Percentiles rank a stretch among this genome's conserved stretches.
These are phyloP conservation scores for Penicillium sp. DNA, from an alignment of 2,329 filamentous ascomycete genomes.

Conservation along the genomic window DNA sequence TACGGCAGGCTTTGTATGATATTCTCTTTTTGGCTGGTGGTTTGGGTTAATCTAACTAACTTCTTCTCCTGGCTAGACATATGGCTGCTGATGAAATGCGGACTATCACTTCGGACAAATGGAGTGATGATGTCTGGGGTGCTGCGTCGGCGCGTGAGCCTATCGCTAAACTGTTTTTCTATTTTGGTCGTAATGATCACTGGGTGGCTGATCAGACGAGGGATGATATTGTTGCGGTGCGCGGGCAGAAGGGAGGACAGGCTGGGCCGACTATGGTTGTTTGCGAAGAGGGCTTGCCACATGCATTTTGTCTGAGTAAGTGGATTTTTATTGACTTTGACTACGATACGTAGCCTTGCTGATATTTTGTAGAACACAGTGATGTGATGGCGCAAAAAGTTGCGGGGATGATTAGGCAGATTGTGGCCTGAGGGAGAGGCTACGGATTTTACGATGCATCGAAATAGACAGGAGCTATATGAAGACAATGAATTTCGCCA, in stretches of 20 bases:
- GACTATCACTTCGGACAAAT: constrained; percentile 49
- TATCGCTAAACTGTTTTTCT: constrained; percentile 46
- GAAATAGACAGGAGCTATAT: background rate
- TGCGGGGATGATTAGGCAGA: constrained; percentile 41
- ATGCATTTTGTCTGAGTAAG: constrained; percentile 53
- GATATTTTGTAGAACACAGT: constrained; percentile 27
- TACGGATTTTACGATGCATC: background rate
- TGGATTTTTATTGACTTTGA: background rate
- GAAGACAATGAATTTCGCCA: constrained; percentile 9
- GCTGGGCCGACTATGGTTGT: constrained; percentile 46
- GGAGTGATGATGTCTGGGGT: constrained; percentile 54
- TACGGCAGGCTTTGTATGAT: constrained; percentile 47
- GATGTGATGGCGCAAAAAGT: constrained; percentile 47
- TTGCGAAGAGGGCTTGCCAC: constrained; percentile 47
- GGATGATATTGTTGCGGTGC: constrained; percentile 45
- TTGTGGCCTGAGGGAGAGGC: constrained; percentile 18
- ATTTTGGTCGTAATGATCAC: constrained; percentile 53
- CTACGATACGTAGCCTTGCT: constrained; percentile 1
- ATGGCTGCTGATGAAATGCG: constrained; percentile 53
- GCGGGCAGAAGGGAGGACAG: constrained; percentile 28
- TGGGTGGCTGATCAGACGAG: constrained; percentile 54
- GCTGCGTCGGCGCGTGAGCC: constrained; percentile 28
- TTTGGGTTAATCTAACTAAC: background rate
- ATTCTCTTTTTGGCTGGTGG: background rate
- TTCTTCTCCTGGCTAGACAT: constrained; percentile 28